These are phyloP conservation scores for Mycena leptocephala DNA, from an alignment of 768 basidiomycete species.

Conservation along the genomic window DNA sequence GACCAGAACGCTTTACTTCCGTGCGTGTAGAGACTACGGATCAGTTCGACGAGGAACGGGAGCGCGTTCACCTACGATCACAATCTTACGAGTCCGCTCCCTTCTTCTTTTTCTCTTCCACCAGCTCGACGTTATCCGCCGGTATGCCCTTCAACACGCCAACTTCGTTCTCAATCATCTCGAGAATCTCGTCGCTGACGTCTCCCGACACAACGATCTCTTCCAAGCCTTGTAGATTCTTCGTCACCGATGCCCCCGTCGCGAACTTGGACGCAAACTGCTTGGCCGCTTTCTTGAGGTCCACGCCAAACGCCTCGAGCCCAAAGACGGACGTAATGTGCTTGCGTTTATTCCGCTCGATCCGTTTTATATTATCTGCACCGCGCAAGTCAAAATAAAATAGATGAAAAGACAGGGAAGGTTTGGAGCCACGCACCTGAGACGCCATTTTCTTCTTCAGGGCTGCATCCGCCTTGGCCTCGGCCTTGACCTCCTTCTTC, in stretches of 20 bases:
- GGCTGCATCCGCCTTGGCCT: slow-evolving; percentile 88
- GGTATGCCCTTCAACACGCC: slow-evolving; percentile 81
- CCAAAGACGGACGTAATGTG: slow-evolving; percentile 92
- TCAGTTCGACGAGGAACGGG: background rate
- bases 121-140: slow-evolving; percentile 77
- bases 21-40: too few species aligned
- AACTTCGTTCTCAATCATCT: slow-evolving; percentile 80
- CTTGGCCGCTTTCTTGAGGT: slow-evolving; percentile 97
- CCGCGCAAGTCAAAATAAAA: background rate
- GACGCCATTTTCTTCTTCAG: slow-evolving; percentile 88
- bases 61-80: background rate
- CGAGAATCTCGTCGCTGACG: slow-evolving; percentile 89
- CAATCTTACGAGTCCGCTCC: slow-evolving; percentile 43
- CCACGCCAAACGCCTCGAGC: slow-evolving; percentile 93
- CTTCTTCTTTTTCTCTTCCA: slow-evolving; percentile 90
- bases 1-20: too few species aligned
- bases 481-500: slow-evolving; percentile 92
- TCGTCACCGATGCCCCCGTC: slow-evolving; percentile 95
- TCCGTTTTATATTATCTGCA: slow-evolving; percentile 91
- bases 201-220: slow-evolving; percentile 99
- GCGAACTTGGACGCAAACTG: slow-evolving; percentile 95
- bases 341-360: slow-evolving; percentile 97
- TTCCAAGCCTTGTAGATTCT: slow-evolving; percentile 91
- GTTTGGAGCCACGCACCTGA: slow-evolving; percentile 60
- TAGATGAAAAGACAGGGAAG: background rate